Percentiles rank a stretch among this genome's conserved stretches.
These are phyloP conservation scores for Pyricularia pennisetigena DNA, from an alignment of 2,329 filamentous ascomycete genomes.

Conservation along the genomic window DNA sequence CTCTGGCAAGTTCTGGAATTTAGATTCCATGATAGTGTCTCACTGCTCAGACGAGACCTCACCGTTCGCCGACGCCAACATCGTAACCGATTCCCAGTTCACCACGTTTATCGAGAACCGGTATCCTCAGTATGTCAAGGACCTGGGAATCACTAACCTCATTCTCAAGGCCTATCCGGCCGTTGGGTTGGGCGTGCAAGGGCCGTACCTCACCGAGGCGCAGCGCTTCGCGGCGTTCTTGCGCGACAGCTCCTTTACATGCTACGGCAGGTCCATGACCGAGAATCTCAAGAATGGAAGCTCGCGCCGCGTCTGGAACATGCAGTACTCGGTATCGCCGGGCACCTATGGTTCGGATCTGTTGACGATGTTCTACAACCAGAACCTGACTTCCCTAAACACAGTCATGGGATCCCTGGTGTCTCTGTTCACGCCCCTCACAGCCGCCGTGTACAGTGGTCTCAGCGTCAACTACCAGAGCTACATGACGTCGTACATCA, in stretches of 20 bases:
- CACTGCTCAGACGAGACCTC: constrained; percentile 20
- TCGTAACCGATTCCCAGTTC: constrained; percentile 21
- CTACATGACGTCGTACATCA: constrained; percentile 28
- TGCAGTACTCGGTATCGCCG: constrained; percentile 29
- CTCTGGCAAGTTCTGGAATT: constrained; percentile 16
- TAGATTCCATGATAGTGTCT: constrained; percentile 19
- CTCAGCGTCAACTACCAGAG: constrained; percentile 27
- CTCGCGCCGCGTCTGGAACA: constrained; percentile 21
- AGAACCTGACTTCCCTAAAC: constrained; percentile 16
- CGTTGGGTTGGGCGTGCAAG: constrained; percentile 12
- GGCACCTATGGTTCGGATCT: constrained; percentile 29
- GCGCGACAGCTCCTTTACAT: constrained; percentile 25
- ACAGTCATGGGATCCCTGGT: constrained; percentile 15
- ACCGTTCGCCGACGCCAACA: constrained; percentile 18
- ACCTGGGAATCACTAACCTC: constrained; percentile 15
- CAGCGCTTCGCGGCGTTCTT: constrained; percentile 19
- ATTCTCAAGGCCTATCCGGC: constrained; percentile 20
- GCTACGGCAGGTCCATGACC: constrained; percentile 24
- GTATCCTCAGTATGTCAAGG: constrained; percentile 22
- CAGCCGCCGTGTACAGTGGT: constrained; percentile 20
- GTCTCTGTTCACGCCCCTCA: constrained; percentile 17
- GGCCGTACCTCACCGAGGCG: constrained; percentile 10
- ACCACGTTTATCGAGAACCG: constrained; percentile 17
- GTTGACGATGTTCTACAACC: constrained; percentile 28
- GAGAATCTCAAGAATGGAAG: constrained; percentile 20